These are phyloP conservation scores for Alternaria arbusti DNA, from an alignment of 2,329 filamentous ascomycete species.

Conservation along the genomic window DNA sequence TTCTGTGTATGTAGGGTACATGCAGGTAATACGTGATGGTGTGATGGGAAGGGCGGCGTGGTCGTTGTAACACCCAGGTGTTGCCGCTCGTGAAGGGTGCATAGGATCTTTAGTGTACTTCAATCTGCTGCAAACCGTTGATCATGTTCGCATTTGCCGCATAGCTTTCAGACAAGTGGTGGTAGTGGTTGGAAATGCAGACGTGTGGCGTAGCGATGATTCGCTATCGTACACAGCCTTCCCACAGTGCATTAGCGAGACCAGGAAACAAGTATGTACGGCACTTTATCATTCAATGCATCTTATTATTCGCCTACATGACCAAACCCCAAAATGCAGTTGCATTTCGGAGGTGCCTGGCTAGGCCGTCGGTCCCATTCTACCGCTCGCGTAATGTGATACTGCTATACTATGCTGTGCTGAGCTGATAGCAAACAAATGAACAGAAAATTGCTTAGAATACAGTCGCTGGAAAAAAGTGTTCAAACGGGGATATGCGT, in stretches of 20 bases:
- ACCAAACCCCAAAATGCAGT: conserved; percentile 2
- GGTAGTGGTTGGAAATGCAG: neutral
- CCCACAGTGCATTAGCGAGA: conserved; percentile 1
- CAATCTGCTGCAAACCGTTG: neutral
- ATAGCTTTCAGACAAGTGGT: neutral
- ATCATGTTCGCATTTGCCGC: neutral
- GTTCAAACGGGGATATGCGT: conserved; percentile 23
- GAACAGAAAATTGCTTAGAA: conserved; percentile 10
- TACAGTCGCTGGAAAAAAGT: conserved; percentile 16
- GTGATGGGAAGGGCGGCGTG: neutral
- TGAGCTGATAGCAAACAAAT: conserved; percentile 20
- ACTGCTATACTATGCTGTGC: conserved; percentile 13
- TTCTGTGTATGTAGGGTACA: neutral
- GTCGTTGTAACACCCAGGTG: neutral
- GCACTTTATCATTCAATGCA: conserved; percentile 4
- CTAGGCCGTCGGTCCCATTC: conserved; percentile 7
- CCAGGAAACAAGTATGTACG: conserved; percentile 8
- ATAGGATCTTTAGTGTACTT: neutral
- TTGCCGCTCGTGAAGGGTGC: neutral
- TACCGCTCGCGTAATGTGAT: conserved; percentile 1
- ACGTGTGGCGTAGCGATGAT: conserved; percentile 20
- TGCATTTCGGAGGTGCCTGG: conserved; percentile 11
- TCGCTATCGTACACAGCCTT: conserved; percentile 10
- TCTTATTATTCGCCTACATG: conserved; percentile 22
- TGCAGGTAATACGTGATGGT: neutral